These are phyloP conservation scores for Tulasnella sp. DNA, from an alignment of 768 basidiomycete species.

Conservation along the genomic window DNA sequence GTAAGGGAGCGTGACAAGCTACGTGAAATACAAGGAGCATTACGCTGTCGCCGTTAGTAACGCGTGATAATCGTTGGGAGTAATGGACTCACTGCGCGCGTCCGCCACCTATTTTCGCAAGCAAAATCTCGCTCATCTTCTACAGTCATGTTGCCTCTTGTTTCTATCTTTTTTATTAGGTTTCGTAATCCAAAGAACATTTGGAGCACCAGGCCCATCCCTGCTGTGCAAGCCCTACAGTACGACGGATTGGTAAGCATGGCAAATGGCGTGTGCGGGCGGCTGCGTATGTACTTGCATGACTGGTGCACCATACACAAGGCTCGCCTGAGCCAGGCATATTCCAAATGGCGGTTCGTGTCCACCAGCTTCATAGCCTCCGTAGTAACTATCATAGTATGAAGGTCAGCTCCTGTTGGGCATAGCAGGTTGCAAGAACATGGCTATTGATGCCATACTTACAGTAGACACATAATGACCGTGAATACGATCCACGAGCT, in stretches of 20 bases:
- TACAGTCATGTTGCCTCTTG: background rate
- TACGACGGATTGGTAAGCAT: background rate
- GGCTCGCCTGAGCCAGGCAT: slow-evolving; percentile 9
- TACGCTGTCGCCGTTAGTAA: too few relatives aligned
- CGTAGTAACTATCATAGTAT: background rate
- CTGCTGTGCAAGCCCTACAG: slow-evolving; percentile 5
- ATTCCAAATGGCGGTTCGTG: slow-evolving; percentile 10
- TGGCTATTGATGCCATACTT: background rate
- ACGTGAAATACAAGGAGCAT: too few relatives aligned
- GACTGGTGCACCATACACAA: background rate
- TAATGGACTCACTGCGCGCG: background rate
- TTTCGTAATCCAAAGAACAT: slow-evolving; percentile 8
- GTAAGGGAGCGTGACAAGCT: slow-evolving; percentile 10
- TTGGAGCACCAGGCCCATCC: slow-evolving; percentile 5
- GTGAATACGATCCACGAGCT: slow-evolving; percentile 11
- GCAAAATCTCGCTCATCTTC: background rate
- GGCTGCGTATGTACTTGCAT: background rate
- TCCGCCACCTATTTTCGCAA: background rate
- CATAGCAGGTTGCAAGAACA: too few relatives aligned
- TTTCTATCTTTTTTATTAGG: background rate
- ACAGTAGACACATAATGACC: slow-evolving; percentile 7
- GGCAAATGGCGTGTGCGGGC: background rate
- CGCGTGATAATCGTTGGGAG: background rate
- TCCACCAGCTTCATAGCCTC: slow-evolving; percentile 3
- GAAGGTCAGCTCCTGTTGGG: background rate